Percentiles rank a stretch among this genome's conserved stretches.
Conservation (phyloP, 352 stramenopile genomes). For the Pythium apleroticum region DNA sequence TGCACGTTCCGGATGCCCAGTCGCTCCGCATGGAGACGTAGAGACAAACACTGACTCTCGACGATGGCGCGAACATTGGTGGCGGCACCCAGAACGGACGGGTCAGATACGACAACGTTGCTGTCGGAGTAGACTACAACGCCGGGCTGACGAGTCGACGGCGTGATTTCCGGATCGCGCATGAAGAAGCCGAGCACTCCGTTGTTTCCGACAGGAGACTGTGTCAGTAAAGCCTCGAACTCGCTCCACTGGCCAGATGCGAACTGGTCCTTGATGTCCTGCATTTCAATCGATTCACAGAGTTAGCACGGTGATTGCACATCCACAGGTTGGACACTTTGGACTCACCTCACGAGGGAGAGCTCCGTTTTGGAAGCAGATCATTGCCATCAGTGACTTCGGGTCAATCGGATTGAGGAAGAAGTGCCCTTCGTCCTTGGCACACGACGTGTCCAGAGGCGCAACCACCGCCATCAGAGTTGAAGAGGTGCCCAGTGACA, state of each 20-base stretch:
- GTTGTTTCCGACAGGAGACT: constrained; percentile 43
- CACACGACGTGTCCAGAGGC: constrained; percentile 40
- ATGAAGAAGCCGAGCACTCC: constrained; percentile 62
- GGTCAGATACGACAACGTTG: constrained; percentile 26
- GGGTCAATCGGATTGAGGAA: constrained; percentile 81
- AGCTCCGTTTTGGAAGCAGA: constrained; percentile 87
- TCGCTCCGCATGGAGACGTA: constrained; percentile 54
- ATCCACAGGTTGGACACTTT: not conserved
- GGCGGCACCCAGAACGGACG: not conserved
- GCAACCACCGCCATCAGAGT: constrained; percentile 63
- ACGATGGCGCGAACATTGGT: constrained; percentile 56
- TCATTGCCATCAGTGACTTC: constrained; percentile 77
- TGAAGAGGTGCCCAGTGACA: constrained; percentile 68
- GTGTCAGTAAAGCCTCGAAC: constrained; percentile 52
- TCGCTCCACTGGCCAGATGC: constrained; percentile 46
- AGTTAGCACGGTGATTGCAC: too few relatives aligned
- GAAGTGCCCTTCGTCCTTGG: constrained; percentile 73
- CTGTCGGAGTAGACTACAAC: constrained; percentile 44
- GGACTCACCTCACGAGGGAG: constrained; percentile 56
- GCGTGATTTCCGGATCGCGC: constrained; percentile 67
- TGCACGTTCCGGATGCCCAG: constrained; percentile 47
- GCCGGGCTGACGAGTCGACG: constrained; percentile 41
- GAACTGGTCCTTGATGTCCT: constrained; percentile 47
- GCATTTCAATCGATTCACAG: not conserved
- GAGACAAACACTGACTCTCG: constrained; percentile 62